Conservation (phyloP, 2,329 filamentous ascomycete species). For the Beauveria australis region DNA sequence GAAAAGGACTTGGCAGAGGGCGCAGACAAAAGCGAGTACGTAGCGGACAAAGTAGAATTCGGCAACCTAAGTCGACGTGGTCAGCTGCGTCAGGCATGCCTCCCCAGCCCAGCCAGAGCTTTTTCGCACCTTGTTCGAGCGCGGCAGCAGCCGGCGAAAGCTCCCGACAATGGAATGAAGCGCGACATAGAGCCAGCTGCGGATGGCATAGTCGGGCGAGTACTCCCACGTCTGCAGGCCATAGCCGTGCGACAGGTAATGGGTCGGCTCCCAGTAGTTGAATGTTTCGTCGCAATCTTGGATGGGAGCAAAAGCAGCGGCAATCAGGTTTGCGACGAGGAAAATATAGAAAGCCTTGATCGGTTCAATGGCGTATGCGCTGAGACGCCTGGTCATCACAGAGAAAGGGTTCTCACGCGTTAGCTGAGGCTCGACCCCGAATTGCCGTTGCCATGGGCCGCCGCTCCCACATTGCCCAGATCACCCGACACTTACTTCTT, state of each 20-base stretch:
- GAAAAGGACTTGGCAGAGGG: conserved; percentile 72
- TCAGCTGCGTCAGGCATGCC: neutral
- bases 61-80: conserved; percentile 32
- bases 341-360: conserved; percentile 77
- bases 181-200: conserved; percentile 85
- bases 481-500: conserved; percentile 34
- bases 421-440: neutral
- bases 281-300: conserved; percentile 98
- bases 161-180: conserved; percentile 70
- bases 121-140: conserved; percentile 45
- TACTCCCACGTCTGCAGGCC: conserved; percentile 98
- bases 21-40: conserved; percentile 65
- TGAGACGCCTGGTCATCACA: conserved; percentile 31
- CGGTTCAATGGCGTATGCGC: conserved; percentile 58
- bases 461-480: neutral
- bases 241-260: conserved; percentile 88
- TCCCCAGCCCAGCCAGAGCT: no score
- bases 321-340: conserved; percentile 61
- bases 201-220: conserved; percentile 86
- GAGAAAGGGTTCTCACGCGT: neutral
- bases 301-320: conserved; percentile 79
- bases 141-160: conserved; percentile 54
- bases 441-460: neutral
- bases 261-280: conserved; percentile 97
- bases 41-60: conserved; percentile 88